Conservation (phyloP, 2,329 filamentous ascomycete species). For the Colletotrichum higginsianum region DNA sequence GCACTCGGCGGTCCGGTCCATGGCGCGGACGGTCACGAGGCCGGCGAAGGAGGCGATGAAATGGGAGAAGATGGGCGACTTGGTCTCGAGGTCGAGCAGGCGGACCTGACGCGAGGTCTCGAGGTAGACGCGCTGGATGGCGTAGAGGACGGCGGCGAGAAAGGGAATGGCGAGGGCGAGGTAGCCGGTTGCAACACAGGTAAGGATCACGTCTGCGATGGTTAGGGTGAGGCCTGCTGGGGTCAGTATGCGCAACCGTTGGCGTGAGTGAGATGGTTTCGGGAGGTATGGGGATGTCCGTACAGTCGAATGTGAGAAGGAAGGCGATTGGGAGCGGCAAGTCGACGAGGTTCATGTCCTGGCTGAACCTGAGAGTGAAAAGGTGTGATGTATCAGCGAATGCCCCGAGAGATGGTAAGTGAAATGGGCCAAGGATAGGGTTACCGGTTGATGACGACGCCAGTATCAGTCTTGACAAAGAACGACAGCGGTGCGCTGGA, state of each 20-base stretch:
- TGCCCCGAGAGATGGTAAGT: rapidly evolving
- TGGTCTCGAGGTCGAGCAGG: slow-evolving; percentile 60
- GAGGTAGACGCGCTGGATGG: slow-evolving; percentile 56
- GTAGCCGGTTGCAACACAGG: slow-evolving; percentile 59
- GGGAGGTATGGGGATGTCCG: too few species aligned
- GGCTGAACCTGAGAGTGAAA: slow-evolving; percentile 44
- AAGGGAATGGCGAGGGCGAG: slow-evolving; percentile 61
- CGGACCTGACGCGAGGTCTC: slow-evolving; percentile 60
- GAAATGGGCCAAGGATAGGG: not conserved
- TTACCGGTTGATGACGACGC: slow-evolving; percentile 45
- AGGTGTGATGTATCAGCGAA: not conserved
- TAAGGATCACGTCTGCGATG: slow-evolving; percentile 62
- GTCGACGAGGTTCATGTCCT: slow-evolving; percentile 48
- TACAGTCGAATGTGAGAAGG: slow-evolving; percentile 43
- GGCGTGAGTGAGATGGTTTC: too few species aligned
- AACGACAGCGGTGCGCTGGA: slow-evolving; percentile 39
- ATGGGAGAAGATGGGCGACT: slow-evolving; percentile 56
- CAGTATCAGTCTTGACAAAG: slow-evolving; percentile 46
- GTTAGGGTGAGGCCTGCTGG: slow-evolving; percentile 24
- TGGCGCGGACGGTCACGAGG: slow-evolving; percentile 67
- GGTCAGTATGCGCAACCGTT: not conserved
- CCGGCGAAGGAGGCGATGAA: slow-evolving; percentile 64
- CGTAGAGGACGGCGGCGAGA: slow-evolving; percentile 47
- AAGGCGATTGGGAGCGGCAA: slow-evolving; percentile 46
- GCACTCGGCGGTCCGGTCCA: slow-evolving; percentile 63